Evolutionary conservation across 805 yeast species (phyloP).

Genomic region (Myxozyma melibiosi): DNA sequence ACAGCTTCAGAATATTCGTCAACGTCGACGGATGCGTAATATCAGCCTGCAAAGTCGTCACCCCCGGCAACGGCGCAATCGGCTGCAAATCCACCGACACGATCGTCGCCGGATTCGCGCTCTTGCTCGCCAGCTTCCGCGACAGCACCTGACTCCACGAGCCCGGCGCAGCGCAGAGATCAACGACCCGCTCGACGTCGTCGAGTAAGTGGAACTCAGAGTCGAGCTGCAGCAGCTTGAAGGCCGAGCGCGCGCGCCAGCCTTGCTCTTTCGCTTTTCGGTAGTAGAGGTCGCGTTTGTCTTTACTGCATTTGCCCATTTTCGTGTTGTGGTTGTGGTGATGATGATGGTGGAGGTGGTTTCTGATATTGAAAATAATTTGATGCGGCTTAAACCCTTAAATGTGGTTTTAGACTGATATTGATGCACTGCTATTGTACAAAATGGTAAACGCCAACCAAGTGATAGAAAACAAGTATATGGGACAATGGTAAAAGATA

Average conservation of each 20-base stretch:
- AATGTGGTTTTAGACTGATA: no score
- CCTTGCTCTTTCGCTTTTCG: constrained; percentile 97
- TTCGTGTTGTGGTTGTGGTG: not conserved
- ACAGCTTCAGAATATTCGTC: constrained; percentile 68
- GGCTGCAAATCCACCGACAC: constrained; percentile 97
- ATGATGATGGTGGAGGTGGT: not conserved
- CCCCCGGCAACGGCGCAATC: constrained; percentile 94
- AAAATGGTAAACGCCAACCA: no score
- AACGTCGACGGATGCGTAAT: constrained; percentile 94
- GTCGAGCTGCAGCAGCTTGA: constrained; percentile 84
- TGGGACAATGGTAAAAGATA: no score
- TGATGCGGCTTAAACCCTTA: constrained; percentile 9
- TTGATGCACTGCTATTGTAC: no score
- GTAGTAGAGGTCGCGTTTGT: constrained; percentile 33
- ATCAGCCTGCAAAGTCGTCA: constrained; percentile 90
- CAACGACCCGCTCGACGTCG: constrained; percentile 82
- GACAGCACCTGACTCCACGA: constrained; percentile 97
- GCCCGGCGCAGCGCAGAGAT: constrained; percentile 97
- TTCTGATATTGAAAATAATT: not conserved
- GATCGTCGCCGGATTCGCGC: constrained; percentile 56
- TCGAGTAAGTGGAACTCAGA: constrained; percentile 83
- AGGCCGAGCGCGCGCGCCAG: constrained; percentile 96
- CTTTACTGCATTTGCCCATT: constrained; percentile 36
- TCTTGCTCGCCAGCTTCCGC: constrained; percentile 47
- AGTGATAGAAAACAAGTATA: no score